These are phyloP conservation scores for Metschnikowia dekortorum DNA, from an alignment of 805 yeast species.

Conservation along the genomic window DNA sequence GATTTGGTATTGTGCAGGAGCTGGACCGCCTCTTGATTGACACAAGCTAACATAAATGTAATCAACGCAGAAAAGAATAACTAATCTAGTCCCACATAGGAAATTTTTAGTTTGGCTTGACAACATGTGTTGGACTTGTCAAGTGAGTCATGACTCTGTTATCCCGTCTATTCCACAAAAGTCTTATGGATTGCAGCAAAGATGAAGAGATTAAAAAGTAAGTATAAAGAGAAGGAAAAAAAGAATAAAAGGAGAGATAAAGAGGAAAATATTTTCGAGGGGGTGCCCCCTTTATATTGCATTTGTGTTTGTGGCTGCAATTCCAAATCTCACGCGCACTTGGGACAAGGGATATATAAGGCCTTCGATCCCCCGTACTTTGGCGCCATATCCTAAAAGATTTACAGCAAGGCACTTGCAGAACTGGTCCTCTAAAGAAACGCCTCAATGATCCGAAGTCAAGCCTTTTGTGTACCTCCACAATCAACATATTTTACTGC, in stretches of 20 bases:
- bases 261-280: neutral
- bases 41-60: neutral
- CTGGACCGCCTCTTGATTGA: neutral
- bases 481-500: too few relatives aligned
- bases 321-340: neutral
- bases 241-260: neutral
- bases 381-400: too few relatives aligned
- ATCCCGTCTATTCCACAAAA: too few relatives aligned
- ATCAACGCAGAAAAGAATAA: neutral
- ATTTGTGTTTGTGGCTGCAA: conserved; percentile 4
- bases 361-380: neutral
- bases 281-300: neutral
- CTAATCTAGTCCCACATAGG: too few relatives aligned
- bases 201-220: neutral
- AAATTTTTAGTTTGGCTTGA: too few relatives aligned
- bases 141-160: too few relatives aligned
- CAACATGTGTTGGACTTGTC: too few relatives aligned
- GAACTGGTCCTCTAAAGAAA: too few relatives aligned
- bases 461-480: too few relatives aligned
- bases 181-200: neutral
- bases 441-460: too few relatives aligned
- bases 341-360: neutral
- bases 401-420: too few relatives aligned
- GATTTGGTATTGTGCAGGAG: neutral
- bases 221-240: neutral